Evolutionary conservation across 805 yeast genomes (phyloP), one percentile per base, ranked within the genome.

Genomic region (Hermanozyma aechmeae): DNA sequence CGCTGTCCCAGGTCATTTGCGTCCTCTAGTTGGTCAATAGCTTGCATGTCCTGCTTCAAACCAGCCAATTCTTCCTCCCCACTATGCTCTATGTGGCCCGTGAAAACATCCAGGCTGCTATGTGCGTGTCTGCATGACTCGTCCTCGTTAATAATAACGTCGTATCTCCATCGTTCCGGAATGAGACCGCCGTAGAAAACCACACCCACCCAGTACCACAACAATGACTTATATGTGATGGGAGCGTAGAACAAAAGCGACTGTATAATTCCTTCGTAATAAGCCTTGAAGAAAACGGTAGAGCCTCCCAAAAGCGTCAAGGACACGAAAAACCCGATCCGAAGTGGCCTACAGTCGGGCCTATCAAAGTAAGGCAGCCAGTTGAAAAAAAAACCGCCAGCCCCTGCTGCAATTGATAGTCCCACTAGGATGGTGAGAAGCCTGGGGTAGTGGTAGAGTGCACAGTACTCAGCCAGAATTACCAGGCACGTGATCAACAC

Each of bases 341-440:
- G 65, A 32, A 84, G 56, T 4, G 79, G 76, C 37, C 95, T 67
- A 37, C 84, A 74, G 46, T 84, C 93, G 4, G 95, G 95, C 32
- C 73, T 69, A 53, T 92, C 97, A 53, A 92, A 89, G 40, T 63
- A 68, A 4, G 95, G 89, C n/a, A 86, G 75, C 95, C 97, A 89
- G 32, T 92, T 84, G 60, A 89, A 74, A 12, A 66, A 50, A 16
- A 84, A 71, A 1, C 97, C 96, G 13, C 73, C 51, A 2, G 64
- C 29, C 3, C 96, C 95, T 32, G 86, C 73, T 2, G 71, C 22
- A 1, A 73, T 48, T 1, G 95, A 80, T 40, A 78, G 63, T 1
- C 61, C 24, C 51, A 85, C 70, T 53, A 76, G 79, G 3, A 63
- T 34, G 8, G 45, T 48, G 24, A 55, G 45, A 3, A 65, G 43